These are phyloP conservation scores for Arthrobotrys sinensis DNA, from an alignment of 2,329 filamentous ascomycete species.

Conservation along the genomic window DNA sequence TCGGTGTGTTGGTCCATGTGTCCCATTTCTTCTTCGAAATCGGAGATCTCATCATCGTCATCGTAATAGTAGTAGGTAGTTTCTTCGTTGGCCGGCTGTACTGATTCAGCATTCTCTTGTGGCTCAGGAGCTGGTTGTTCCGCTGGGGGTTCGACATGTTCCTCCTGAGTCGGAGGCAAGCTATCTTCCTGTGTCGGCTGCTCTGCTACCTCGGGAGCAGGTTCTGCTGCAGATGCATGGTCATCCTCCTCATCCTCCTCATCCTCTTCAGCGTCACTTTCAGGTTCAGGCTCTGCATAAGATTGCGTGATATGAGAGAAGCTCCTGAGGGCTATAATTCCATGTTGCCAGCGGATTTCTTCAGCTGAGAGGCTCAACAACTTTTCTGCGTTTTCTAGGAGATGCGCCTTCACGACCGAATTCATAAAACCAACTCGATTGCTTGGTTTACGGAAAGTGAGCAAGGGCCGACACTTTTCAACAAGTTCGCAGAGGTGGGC, in stretches of 20 bases:
- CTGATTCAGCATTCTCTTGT: not conserved
- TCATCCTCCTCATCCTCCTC: not conserved
- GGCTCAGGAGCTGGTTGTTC: conserved; percentile 17
- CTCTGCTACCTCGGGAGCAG: not conserved
- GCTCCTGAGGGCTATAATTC: conserved; percentile 67
- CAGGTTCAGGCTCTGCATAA: conserved; percentile 63
- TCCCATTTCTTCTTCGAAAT: conserved; percentile 64
- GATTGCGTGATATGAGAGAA: conserved; percentile 67
- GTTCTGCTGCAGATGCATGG: not conserved
- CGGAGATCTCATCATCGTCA: conserved; percentile 62
- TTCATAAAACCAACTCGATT: conserved; percentile 66
- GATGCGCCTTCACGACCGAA: conserved; percentile 67
- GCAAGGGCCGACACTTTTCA: conserved; percentile 67
- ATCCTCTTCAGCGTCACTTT: not conserved
- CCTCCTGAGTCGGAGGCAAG: not conserved
- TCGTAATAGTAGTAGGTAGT: conserved; percentile 56
- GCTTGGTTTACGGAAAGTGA: conserved; percentile 63
- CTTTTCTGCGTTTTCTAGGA: conserved; percentile 67
- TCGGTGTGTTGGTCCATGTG: conserved; percentile 21
- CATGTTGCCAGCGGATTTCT: conserved; percentile 69
- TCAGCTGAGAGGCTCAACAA: conserved; percentile 67
- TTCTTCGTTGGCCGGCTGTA: not conserved
- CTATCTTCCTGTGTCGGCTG: not conserved
- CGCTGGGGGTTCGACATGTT: not conserved
- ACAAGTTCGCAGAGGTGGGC: conserved; percentile 67